Percentiles rank a stretch among this genome's conserved stretches.
phyloP scores from a whole-genome alignment of 805 yeast genomes.

The Saccharomycodes ludwigii region DNA sequence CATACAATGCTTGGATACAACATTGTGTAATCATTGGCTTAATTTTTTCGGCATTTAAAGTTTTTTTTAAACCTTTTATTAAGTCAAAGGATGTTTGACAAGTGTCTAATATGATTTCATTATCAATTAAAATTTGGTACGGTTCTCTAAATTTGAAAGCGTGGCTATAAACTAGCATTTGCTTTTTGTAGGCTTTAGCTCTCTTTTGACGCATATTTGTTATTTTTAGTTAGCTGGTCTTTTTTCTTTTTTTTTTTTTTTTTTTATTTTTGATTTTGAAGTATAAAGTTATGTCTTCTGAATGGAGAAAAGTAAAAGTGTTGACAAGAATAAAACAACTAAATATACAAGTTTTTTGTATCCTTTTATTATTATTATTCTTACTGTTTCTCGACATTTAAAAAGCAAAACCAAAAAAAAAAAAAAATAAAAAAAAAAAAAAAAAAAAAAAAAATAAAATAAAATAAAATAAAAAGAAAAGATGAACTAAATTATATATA shows the following conservation, averaged over 20 bases:
- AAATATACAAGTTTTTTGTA: background rate
- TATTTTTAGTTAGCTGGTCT: background rate
- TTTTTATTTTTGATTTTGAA: background rate
- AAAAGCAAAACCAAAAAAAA: too few relatives aligned
- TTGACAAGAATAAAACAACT: too few relatives aligned
- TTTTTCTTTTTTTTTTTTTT: background rate
- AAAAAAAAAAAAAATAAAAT: constrained; percentile 1
- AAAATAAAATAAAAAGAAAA: background rate
- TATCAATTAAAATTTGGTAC: constrained; percentile 80
- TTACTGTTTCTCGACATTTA: background rate
- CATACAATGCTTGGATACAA: constrained; percentile 77
- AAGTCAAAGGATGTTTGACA: constrained; percentile 61
- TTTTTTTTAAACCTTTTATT: constrained; percentile 66
- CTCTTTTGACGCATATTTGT: constrained; percentile 85
- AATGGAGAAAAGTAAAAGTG: too few relatives aligned
- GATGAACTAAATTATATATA: too few relatives aligned
- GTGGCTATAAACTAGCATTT: constrained; percentile 72
- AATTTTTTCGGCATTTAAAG: constrained; percentile 64
- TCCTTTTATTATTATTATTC: background rate
- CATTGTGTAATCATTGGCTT: constrained; percentile 95
- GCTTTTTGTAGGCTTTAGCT: constrained; percentile 88
- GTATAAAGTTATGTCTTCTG: too few relatives aligned
- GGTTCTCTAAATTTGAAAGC: constrained; percentile 91
- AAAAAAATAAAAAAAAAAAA: background rate
- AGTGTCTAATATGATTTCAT: constrained; percentile 57